Evolutionary conservation across 2,329 filamentous ascomycete genomes (phyloP), one percentile per base, ranked within the genome.

Genomic region (Venturia asperata): DNA sequence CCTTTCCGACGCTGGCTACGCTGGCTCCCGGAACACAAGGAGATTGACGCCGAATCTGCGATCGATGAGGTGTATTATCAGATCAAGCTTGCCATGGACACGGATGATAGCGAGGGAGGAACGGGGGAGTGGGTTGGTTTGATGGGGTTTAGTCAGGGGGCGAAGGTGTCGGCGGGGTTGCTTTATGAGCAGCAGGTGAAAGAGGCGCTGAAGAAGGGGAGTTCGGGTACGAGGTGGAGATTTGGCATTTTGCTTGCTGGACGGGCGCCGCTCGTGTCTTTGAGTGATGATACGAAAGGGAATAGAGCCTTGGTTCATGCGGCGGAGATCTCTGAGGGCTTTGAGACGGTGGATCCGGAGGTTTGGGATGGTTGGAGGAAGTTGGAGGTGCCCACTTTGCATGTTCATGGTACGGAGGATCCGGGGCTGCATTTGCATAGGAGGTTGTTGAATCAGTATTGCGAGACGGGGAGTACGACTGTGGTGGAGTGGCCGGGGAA

Each of bases 401-500:
- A 90, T 75, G 85, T 90, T 0, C 87, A 90, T 75, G 87, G 88
- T 0, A 69, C 85, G 67, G 76, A 77, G 21, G 86, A 88, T 74
- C 78, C 81, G 0, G 85, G 85, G 0, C 70, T 91, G 30, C 76
- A 82, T 66, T 74, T 84, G 56, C 87, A 90, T 71, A 75, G 81
- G 64, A 77, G 80, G 71, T 70, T 87, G 69, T 71, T 85, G 62
- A 73, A 83, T 10, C 74, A 82, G 63, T 91, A 87, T 72, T 89
- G 85, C 71, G 79, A 84, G 62, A 71, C 77, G 11, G 80, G 78
- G 0, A 83, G 77, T 2, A 77, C 82, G 6, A 80, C 75, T 47
- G 67, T 91, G 58, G 73, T 92, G 1, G 87, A 91, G 73, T 92
- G 89, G 90, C 82, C 90, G 66, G 89, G 88, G 0, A 81, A 80